Conservation (phyloP, 169 alveolate genomes). For the Prorocentrum cordatum region DNA sequence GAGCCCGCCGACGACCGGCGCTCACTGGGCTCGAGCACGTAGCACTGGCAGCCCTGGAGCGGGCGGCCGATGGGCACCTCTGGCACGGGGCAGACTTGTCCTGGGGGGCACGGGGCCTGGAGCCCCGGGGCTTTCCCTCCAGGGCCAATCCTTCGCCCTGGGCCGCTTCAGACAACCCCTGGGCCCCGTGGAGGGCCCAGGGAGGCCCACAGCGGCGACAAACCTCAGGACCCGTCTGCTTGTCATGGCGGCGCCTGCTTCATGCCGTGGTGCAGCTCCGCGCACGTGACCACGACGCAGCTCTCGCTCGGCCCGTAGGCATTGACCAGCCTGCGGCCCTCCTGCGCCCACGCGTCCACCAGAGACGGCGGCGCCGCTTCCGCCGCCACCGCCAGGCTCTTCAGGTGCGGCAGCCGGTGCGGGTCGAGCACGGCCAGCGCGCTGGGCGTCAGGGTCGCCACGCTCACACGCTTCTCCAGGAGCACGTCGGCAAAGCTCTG, state of each 20-base stretch:
- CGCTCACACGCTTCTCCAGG: neutral
- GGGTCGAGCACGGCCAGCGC: constrained; percentile 45
- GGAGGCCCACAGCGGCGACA: too few relatives aligned
- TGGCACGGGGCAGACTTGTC: too few relatives aligned
- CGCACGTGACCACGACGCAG: constrained; percentile 29
- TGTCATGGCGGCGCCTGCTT: too few relatives aligned
- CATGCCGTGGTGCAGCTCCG: constrained; percentile 7
- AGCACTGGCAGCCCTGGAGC: constrained; percentile 25
- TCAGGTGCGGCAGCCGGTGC: too few relatives aligned
- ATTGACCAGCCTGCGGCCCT: constrained; percentile 1
- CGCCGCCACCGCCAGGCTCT: neutral
- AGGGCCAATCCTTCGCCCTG: too few relatives aligned
- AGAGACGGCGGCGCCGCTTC: constrained; percentile 10
- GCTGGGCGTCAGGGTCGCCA: constrained; percentile 37
- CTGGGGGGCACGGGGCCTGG: too few relatives aligned
- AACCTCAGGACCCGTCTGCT: too few relatives aligned
- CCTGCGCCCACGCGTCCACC: constrained; percentile 15
- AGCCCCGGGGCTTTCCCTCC: too few relatives aligned
- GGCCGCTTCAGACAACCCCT: too few relatives aligned
- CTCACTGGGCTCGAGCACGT: neutral
- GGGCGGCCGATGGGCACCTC: constrained; percentile 51
- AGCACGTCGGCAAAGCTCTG: constrained; percentile 18
- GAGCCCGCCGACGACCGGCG: too few relatives aligned
- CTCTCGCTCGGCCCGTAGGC: constrained; percentile 55
- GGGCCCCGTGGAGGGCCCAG: too few relatives aligned